phyloP scores from a whole-genome alignment of 2,329 filamentous ascomycete species.

The Cladophialophora immunda region DNA sequence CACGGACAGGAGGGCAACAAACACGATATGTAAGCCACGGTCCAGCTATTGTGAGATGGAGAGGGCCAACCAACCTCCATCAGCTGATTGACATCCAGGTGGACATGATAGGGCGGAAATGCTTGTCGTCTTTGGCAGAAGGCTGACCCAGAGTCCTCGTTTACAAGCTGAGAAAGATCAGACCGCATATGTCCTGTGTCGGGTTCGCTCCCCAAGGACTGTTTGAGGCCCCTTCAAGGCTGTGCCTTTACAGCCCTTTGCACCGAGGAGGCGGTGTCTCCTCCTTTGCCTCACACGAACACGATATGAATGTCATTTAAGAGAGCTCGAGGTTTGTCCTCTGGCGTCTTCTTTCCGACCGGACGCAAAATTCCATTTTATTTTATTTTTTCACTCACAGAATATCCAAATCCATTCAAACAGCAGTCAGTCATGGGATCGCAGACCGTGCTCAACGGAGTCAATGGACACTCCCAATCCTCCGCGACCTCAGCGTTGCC shows the following conservation, averaged over 20 bases:
- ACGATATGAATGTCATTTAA: not conserved
- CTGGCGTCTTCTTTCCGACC: not conserved
- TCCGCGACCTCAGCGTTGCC: not conserved
- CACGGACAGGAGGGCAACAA: not conserved
- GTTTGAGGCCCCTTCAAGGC: not conserved
- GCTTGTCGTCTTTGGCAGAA: not conserved
- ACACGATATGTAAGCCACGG: not conserved
- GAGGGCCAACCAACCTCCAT: not conserved
- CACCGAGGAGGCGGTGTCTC: not conserved
- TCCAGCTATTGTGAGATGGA: not conserved
- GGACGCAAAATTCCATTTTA: not conserved
- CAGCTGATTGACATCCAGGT: constrained; percentile 3
- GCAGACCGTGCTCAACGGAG: constrained; percentile 3
- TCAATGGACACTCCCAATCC: not conserved
- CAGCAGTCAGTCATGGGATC: not conserved
- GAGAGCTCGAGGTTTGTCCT: not conserved
- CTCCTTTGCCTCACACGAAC: not conserved
- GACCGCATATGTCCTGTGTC: not conserved
- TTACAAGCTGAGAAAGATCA: not conserved
- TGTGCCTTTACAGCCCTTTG: not conserved
- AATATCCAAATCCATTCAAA: not conserved
- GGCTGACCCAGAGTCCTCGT: not conserved
- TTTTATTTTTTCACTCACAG: not conserved
- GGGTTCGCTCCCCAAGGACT: not conserved
- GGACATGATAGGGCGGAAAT: not conserved